Evolutionary conservation across 495 filamentous ascomycete species (phyloP).

Genomic region (Penicillium steckii): DNA sequence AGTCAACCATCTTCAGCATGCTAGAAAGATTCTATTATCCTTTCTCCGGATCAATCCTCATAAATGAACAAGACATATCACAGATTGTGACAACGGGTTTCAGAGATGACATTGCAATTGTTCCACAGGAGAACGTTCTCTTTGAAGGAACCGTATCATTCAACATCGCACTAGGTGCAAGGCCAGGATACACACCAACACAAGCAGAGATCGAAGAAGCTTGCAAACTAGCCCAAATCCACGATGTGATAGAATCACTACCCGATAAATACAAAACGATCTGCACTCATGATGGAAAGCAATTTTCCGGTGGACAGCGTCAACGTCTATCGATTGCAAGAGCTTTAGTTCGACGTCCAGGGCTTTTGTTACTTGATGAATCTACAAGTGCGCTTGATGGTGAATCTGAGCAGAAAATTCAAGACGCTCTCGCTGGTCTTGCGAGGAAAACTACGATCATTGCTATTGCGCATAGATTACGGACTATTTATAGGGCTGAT

Average conservation of each 20-base stretch:
- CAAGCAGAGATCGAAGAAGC: conserved; percentile 53
- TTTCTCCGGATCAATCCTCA: conserved; percentile 35
- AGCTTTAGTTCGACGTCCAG: conserved; percentile 69
- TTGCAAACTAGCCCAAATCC: conserved; percentile 57
- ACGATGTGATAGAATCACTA: conserved; percentile 53
- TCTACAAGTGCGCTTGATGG: conserved; percentile 73
- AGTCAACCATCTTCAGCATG: conserved; percentile 59
- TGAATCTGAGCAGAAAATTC: conserved; percentile 71
- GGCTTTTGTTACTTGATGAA: conserved; percentile 73
- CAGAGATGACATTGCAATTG: conserved; percentile 49
- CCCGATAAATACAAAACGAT: conserved; percentile 64
- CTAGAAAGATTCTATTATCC: conserved; percentile 59
- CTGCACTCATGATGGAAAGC: conserved; percentile 61
- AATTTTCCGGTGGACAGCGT: conserved; percentile 73
- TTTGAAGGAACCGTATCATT: conserved; percentile 56
- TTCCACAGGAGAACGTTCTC: conserved; percentile 54
- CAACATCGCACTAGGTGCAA: conserved; percentile 53
- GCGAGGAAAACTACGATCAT: conserved; percentile 72
- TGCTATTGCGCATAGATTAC: conserved; percentile 75
- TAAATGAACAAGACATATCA: conserved; percentile 45
- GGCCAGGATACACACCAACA: conserved; percentile 37
- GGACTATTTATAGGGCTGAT: conserved; percentile 72
- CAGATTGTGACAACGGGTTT: conserved; percentile 32
- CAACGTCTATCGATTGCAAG: conserved; percentile 77
- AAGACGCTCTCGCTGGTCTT: conserved; percentile 63